Evolutionary conservation across 2,329 filamentous ascomycete genomes (phyloP).

Genomic region (Podosphaera aphanis): DNA sequence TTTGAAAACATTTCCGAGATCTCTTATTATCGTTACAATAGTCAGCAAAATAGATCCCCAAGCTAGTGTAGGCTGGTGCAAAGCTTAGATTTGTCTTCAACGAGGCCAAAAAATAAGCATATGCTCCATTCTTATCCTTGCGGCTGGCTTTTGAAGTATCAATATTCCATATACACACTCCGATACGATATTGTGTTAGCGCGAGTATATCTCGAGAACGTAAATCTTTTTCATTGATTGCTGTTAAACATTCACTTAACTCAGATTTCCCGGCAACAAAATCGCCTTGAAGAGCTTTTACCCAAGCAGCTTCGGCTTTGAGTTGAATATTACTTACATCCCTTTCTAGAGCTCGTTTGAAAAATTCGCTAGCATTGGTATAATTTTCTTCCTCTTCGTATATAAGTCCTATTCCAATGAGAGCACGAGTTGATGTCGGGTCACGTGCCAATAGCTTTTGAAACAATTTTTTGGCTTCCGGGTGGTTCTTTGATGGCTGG

Average conservation of each 20-base stretch:
- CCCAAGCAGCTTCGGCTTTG: conserved; percentile 76
- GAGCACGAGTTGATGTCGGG: conserved; percentile 49
- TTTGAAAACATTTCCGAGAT: conserved; percentile 82
- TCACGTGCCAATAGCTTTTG: conserved; percentile 58
- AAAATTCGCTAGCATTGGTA: conserved; percentile 54
- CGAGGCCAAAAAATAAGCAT: conserved; percentile 59
- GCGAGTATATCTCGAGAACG: conserved; percentile 51
- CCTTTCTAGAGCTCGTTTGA: conserved; percentile 49
- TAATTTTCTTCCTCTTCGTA: conserved; percentile 87
- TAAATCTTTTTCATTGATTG: conserved; percentile 36
- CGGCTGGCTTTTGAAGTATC: conserved; percentile 52
- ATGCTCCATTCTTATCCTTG: conserved; percentile 61
- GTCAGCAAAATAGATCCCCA: conserved; percentile 78
- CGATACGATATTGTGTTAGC: conserved; percentile 68
- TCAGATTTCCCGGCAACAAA: conserved; percentile 42
- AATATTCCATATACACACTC: conserved; percentile 66
- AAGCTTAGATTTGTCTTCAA: conserved; percentile 72
- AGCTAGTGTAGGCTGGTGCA: conserved; percentile 72
- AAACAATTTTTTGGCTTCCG: conserved; percentile 70
- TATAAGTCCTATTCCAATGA: conserved; percentile 79
- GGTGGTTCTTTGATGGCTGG: conserved; percentile 71
- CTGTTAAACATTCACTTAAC: conserved; percentile 43
- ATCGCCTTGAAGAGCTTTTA: conserved; percentile 62
- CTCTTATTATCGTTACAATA: conserved; percentile 72
- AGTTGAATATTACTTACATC: conserved; percentile 57